Base-by-base conservation (phyloP, 1,284 basidiomycete genomes). In the Trichosporon sp. region DNA sequence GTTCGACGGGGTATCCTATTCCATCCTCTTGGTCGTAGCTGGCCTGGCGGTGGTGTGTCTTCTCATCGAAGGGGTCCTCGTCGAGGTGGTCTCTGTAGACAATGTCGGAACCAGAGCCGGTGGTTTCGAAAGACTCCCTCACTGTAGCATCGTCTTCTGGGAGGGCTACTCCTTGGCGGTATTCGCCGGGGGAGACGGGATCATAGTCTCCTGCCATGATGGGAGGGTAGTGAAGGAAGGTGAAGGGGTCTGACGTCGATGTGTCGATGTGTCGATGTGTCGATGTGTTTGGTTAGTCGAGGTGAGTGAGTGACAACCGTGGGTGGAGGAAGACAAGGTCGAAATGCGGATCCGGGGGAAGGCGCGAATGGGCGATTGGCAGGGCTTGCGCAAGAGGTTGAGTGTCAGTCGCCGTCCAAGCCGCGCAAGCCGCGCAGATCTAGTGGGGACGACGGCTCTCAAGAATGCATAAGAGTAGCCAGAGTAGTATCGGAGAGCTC, bases 41-140 rank as follows among this genome's bases (percentile, higher is more conserved):
- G 38, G 37, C 65, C 4, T 70, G 48, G 35, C 31, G 31, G 66
- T 61, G 66, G 64, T 78, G 76, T 4, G 68, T 67, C 74, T 83
- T 81, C 74, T 83, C 80, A 32, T 77, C 73, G 54, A 83, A 82
- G 0, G 81, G 81, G 69, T 82, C 79, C 19, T 74, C 74, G 48
- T 83, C 80, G 14, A 82, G 75, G 37, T 74, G 72, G 70, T 83
- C 82, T 56, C 77, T 70, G 71, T 81, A 83, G 38, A 76, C 77
- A 14, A 71, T 71, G 61, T 75, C 75, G 16, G 72, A 71, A 38
- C 74, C 77, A 5, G 73, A 75, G 14, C 67, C 69, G 64, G 56
- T 68, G 21, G 68, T 65, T 26, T 66, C 73, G 31, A 71, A 43
- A 56, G 69, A 75, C 2, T 35, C 16, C 31, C 59, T 8, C 14